Base-by-base conservation (phyloP, 129 eudicot species). In the Helianthus annuus region DNA sequence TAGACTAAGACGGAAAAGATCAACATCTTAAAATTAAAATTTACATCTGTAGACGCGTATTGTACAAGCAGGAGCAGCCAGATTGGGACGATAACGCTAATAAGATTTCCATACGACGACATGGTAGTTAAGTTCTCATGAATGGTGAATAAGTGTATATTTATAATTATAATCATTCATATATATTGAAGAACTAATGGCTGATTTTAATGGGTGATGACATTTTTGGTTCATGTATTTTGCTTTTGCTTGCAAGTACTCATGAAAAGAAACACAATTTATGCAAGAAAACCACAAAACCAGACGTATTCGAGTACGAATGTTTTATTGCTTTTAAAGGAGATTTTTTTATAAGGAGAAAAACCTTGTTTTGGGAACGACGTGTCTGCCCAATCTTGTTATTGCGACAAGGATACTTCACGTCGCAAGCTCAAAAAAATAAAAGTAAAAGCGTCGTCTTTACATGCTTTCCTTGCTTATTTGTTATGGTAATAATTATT, bases 31-130 rank as follows among this genome's bases (percentile, higher is more conserved):
- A 6, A 65, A 8, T 39, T 44, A 42, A n/a, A 58, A 10, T 62
- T 42, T 74, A 86, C 88, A 48, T 83, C 86, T 71, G 91, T 76
- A 68, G 48, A 32, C 34, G 86, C 60, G 39, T 68, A 48, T 53
- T 81, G 57, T 12, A 78, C 73, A 4, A 61, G 55, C 39, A 71
- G 6, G 63, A 70, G 56, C 9, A 83, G 73, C 17, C 63, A 71
- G 3, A 83, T n/a, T 70, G 78, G 27, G 60, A 49, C 7, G 71
- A 78, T 19, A 45, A 77, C 32, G 10, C 70, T 45, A 58, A 60
- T 6, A 81, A 51, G 71, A 74, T 42, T 57, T 14, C 13, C 12
- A 61, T 65, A 39, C 10, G 12, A 10, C 10, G 51, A 32, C 76
- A 77, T 77, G 29, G 59, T 45, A n/a, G 32, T 34, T 32, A 17